Conservation (phyloP, 2,329 filamentous ascomycete genomes). For the Ceratocystis huliohia region DNA sequence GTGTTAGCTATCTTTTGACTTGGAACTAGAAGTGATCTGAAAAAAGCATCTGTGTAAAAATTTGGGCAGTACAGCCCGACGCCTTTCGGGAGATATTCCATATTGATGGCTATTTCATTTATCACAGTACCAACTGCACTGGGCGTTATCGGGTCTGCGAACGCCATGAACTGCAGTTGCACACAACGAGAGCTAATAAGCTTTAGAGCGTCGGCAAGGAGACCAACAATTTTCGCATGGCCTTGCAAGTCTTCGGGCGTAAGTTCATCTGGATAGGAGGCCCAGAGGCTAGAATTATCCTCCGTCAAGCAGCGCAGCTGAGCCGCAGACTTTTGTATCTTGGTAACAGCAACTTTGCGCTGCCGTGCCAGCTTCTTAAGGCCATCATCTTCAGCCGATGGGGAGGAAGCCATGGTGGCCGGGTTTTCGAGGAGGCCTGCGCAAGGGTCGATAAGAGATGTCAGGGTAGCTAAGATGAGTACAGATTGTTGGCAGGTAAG, state of each 20-base stretch:
- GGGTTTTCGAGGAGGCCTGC: not conserved
- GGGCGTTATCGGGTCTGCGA: conserved; percentile 76
- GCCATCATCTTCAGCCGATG: too few species aligned
- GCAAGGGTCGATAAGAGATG: not conserved
- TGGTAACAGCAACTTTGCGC: too few species aligned
- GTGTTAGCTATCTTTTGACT: too few species aligned
- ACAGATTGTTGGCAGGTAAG: too few species aligned
- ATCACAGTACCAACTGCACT: conserved; percentile 60
- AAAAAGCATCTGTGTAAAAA: conserved; percentile 41
- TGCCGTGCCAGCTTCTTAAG: too few species aligned
- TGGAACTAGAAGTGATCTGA: not conserved
- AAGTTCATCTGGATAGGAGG: not conserved
- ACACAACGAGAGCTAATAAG: conserved; percentile 73
- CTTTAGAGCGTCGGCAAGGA: conserved; percentile 50
- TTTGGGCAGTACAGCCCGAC: conserved; percentile 50
- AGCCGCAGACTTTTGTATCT: too few species aligned
- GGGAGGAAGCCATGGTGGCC: not conserved
- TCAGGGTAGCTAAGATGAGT: not conserved
- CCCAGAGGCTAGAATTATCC: too few species aligned
- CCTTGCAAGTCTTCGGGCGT: not conserved
- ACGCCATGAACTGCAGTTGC: conserved; percentile 73
- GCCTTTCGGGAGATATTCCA: conserved; percentile 61
- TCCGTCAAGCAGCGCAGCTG: too few species aligned
- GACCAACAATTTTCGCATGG: not conserved
- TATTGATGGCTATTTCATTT: conserved; percentile 55